Conservation (phyloP, 108 stramenopile species). For the Schizochytrium sp. region DNA sequence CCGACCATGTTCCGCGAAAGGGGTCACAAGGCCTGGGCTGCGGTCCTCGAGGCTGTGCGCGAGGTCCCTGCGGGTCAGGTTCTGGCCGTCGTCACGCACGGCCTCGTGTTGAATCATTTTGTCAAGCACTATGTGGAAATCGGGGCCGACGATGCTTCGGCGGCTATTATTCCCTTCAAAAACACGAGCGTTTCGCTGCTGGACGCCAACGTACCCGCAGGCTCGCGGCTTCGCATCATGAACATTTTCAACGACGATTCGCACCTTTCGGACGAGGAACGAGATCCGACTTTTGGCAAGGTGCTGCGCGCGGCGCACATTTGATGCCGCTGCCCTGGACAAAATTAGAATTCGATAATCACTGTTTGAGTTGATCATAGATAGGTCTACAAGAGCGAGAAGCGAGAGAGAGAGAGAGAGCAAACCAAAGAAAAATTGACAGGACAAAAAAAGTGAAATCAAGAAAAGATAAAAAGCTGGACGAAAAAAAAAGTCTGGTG, state of each 20-base stretch:
- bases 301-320: background rate
- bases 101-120: background rate
- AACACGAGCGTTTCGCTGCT: background rate
- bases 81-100: conserved; percentile 12
- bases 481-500: too few relatives aligned
- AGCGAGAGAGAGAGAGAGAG: too few relatives aligned
- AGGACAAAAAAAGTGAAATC: too few relatives aligned
- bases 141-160: background rate
- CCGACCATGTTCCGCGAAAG: background rate
- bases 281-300: background rate
- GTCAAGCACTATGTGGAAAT: background rate
- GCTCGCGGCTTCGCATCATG: background rate
- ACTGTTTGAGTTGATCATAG: too few relatives aligned
- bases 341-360: too few relatives aligned
- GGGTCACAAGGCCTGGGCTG: background rate
- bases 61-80: background rate
- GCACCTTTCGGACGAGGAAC: background rate
- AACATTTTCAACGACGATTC: background rate
- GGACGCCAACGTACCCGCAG: background rate
- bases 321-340: background rate
- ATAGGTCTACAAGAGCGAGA: too few relatives aligned
- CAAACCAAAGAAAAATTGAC: too few relatives aligned
- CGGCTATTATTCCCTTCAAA: background rate
- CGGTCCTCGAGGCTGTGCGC: background rate
- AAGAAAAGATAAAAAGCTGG: too few relatives aligned